Evolutionary conservation across 345 rosid genomes (phyloP).

Genomic region (Rubroshorea leprosula): DNA sequence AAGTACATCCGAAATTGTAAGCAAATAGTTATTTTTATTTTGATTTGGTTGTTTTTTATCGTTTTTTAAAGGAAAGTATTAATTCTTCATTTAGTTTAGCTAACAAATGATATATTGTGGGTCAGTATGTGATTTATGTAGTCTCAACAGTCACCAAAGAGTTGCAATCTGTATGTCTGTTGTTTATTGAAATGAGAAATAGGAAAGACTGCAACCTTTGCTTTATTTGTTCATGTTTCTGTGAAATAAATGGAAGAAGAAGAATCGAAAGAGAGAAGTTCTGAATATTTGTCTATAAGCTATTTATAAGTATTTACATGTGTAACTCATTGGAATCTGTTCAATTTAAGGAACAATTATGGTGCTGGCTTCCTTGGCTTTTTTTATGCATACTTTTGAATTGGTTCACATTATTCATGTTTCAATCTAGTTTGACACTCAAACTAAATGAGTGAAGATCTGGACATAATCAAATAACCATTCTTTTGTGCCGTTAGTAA

Average conservation of each 20-base stretch:
- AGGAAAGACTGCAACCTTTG: too few species aligned
- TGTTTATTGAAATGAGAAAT: too few species aligned
- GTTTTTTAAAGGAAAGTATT: neutral
- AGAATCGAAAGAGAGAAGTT: neutral
- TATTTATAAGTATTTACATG: too few species aligned
- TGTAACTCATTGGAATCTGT: neutral
- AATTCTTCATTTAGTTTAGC: too few species aligned
- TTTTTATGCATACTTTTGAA: neutral
- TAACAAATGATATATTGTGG: too few species aligned
- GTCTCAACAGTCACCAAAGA: too few species aligned
- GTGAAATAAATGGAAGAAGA: neutral
- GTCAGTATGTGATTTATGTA: too few species aligned
- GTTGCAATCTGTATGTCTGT: too few species aligned
- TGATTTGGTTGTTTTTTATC: neutral
- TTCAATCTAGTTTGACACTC: neutral
- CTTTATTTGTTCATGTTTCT: too few species aligned
- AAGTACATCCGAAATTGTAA: slow-evolving; percentile 84
- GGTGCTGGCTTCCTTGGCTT: neutral
- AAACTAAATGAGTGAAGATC: neutral
- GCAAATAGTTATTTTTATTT: neutral
- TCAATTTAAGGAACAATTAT: too few species aligned
- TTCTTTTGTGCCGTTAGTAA: neutral
- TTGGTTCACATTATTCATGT: neutral
- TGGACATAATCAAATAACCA: too few species aligned
- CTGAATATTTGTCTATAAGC: too few species aligned